Conservation (phyloP, 176 grass and related monocot genomes). For the bread wheat (Triticum aestivum) region DNA sequence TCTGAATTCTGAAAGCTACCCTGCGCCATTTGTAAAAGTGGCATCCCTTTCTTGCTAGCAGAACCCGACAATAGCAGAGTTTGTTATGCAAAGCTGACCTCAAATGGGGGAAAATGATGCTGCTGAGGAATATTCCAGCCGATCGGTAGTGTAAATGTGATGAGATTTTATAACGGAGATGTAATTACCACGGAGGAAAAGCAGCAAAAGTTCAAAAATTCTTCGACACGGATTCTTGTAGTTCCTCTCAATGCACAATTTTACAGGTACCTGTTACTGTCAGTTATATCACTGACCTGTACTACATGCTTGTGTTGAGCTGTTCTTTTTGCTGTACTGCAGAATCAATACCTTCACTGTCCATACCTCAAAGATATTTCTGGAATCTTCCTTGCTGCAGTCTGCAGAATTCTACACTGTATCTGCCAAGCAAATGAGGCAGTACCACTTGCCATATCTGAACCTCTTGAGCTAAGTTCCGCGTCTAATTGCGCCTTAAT, state of each 20-base stretch:
- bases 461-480: conserved; percentile 7
- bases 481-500: not conserved
- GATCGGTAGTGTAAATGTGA: conserved; percentile 26
- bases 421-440: not conserved
- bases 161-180: conserved; percentile 28
- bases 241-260: conserved; percentile 7
- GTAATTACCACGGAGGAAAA: conserved; percentile 14
- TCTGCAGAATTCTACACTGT: conserved; percentile 11
- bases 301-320: not conserved
- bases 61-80: conserved; percentile 46
- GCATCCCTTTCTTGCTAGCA: conserved; percentile 50
- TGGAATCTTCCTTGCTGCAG: conserved; percentile 27
- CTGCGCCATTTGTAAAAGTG: conserved; percentile 51
- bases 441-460: not conserved
- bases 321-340: conserved; percentile 12
- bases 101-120: conserved; percentile 4
- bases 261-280: conserved; percentile 31
- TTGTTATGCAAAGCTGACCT: conserved; percentile 33
- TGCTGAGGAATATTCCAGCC: conserved; percentile 37
- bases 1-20: conserved; percentile 32
- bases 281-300: conserved; percentile 25
- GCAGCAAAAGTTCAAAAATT: conserved; percentile 24
- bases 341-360: conserved; percentile 1
- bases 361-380: conserved; percentile 32
- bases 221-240: not conserved